Evolutionary conservation across 2,329 filamentous ascomycete species (phyloP).

Genomic region (Diaporthe sp.): DNA sequence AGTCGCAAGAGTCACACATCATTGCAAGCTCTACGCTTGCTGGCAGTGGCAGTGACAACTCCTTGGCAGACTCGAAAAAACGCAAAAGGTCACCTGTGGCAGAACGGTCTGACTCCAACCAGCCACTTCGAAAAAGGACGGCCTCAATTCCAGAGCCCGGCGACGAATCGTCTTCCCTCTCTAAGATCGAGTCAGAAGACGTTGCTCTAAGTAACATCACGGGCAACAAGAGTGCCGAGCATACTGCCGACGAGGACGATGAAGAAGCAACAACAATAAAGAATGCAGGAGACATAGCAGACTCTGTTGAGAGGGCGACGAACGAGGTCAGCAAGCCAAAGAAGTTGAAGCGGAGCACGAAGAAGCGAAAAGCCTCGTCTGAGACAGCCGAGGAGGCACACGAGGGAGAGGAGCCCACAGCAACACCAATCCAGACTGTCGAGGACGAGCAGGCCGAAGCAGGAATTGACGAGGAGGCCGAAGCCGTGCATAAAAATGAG

Average conservation of each 20-base stretch:
- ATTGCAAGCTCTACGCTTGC: constrained; percentile 35
- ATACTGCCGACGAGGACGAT: constrained; percentile 60
- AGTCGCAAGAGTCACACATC: constrained; percentile 35
- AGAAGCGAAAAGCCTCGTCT: constrained; percentile 42
- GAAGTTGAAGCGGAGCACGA: constrained; percentile 46
- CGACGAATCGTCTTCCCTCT: constrained; percentile 47
- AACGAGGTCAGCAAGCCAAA: constrained; percentile 38
- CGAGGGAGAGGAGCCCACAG: constrained; percentile 33
- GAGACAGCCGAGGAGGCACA: constrained; percentile 39
- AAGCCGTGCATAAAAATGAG: constrained; percentile 68
- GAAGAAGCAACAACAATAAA: constrained; percentile 52
- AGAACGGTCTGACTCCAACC: constrained; percentile 57
- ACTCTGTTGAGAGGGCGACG: constrained; percentile 39
- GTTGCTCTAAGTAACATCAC: constrained; percentile 45
- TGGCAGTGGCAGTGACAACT: constrained; percentile 43
- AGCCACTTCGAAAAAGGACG: constrained; percentile 65
- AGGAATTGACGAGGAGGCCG: constrained; percentile 69
- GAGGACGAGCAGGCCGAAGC: constrained; percentile 59
- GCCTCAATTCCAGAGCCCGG: constrained; percentile 55
- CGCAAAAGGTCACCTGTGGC: constrained; percentile 59
- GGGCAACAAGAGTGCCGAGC: constrained; percentile 50
- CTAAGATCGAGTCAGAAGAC: constrained; percentile 48
- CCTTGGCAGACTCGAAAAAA: constrained; percentile 55
- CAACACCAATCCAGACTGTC: constrained; percentile 29
- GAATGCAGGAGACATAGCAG: constrained; percentile 50